Base-by-base conservation (phyloP, 306 rosid species). In the Oxytropis ochrocephala region DNA sequence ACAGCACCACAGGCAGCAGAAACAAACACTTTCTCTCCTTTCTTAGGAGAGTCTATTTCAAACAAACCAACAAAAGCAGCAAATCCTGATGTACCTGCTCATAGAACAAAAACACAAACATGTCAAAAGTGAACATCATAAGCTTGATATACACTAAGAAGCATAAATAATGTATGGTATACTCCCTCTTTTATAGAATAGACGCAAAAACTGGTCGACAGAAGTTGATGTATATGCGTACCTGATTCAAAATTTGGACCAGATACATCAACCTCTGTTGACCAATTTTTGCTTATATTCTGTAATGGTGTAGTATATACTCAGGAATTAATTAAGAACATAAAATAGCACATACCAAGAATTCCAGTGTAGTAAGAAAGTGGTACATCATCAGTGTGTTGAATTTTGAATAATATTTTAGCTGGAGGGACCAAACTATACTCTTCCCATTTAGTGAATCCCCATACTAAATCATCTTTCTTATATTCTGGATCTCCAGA, bases 391-490 rank as follows among this genome's bases (percentile, higher is more conserved):
- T 68, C 73, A 4, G 78, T 68, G 21, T 79, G 71, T 21, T 47
- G 33, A 38, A 83, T 80, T 61, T 80, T 76, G 75, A 58, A 58
- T 5, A 16, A 41, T 4, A 35, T 41, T 11, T 19, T 48, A 10
- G 56, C 13, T 19, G 70, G 6, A n/a, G 73, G 39, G 30, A 84
- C 49, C 2, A 77, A 41, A 33, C 76, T 77, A 35, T 77, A 80
- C 3, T 78, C 88, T 43, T 84, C 83, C 81, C 85, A 84, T 3
- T 32, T 48, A 3, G 83, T 71, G 2, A 8, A 0, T 5, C 85
- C 83, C 88, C 83, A 80, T 6, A 80, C 67, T 8, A 84, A 70
- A 65, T 80, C 88, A 7, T 79, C 81, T 78, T 56, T 27, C 48
- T 74, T 74, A 2, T 70, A 84, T 39, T 70, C 49, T 11, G 72